These are phyloP conservation scores for Styphnolobium japonicum DNA, from an alignment of 306 rosid species.

Conservation along the genomic window DNA sequence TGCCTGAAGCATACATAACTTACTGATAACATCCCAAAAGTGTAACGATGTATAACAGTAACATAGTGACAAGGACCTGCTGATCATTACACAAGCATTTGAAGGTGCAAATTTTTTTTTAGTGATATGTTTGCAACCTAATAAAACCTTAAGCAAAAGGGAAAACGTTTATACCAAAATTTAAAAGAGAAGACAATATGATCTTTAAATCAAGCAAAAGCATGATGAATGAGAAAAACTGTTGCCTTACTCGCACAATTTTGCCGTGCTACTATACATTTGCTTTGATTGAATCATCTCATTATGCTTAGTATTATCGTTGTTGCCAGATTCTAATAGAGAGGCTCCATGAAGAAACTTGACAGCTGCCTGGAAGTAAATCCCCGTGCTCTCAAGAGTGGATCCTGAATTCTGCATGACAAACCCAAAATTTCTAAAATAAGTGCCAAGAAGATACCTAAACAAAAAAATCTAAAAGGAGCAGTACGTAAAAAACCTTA, in stretches of 20 bases:
- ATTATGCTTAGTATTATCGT: slow-evolving; percentile 59
- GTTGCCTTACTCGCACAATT: slow-evolving; percentile 89
- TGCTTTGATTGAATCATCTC: slow-evolving; percentile 60
- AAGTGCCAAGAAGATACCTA: slow-evolving; percentile 25
- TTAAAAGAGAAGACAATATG: not conserved
- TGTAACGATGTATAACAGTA: not conserved
- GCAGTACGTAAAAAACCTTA: slow-evolving; percentile 51
- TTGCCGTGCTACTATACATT: slow-evolving; percentile 82
- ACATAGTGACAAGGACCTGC: not conserved
- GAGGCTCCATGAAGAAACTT: slow-evolving; percentile 97
- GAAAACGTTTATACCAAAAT: not conserved
- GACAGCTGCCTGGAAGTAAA: slow-evolving; percentile 91
- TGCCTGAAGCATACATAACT: too few relatives aligned
- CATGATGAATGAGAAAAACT: slow-evolving; percentile 27
- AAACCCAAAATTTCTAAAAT: slow-evolving; percentile 14
- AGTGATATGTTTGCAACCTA: not conserved
- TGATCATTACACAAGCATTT: not conserved
- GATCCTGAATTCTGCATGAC: slow-evolving; percentile 79
- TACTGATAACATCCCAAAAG: too few relatives aligned
- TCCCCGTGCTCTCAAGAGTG: slow-evolving; percentile 57
- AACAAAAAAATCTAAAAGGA: slow-evolving; percentile 34
- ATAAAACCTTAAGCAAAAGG: not conserved
- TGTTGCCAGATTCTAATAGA: slow-evolving; percentile 61
- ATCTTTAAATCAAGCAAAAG: slow-evolving; percentile 18
- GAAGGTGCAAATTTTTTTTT: not conserved